Evolutionary conservation across 768 basidiomycete genomes (phyloP), one percentile per base, ranked within the genome.

Genomic region (Lactarius deliciosus): DNA sequence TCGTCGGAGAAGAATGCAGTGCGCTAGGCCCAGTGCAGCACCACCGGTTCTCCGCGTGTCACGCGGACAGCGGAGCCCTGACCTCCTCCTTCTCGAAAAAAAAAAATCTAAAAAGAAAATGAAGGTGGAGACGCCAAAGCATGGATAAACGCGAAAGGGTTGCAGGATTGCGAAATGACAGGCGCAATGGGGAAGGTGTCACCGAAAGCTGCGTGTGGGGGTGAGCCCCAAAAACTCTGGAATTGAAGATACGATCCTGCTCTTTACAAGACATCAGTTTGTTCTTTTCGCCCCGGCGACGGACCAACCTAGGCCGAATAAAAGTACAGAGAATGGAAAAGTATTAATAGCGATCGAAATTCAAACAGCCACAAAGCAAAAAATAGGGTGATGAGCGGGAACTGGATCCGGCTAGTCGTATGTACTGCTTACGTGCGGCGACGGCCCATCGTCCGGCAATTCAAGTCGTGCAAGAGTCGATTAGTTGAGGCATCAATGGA

Each of bases 341-440:
- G 47, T 25, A 28, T 28, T 1, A 28, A 28, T 28, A 25, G 22
- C 50, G 25, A 53, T 53, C 50, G 50, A 25, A 3, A 22, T 22
- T 22, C 1, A 22, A 47, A 47, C n/a, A 47, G 10, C n/a, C 11
- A 15, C 22, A 28, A 53, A 5, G 25, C 50, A 25, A 60, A 60
- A 65, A 36, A 9, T 41, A 40, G 64, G 40, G 58, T 53, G 50
- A 55, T 55, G 58, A 55, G 30, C 58, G 64, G 64, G 40, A 13
- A 53, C 50, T 15, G 25, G 50, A 53, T 25, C 11, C 50, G 41
- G 41, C 41, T 41, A 40, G 38, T n/a, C n/a, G n/a, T n/a, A n/a
- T n/a, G n/a, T 53, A 25, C 13, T 25, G 13, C 50, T 25, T 53
- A 53, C 50, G 50, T 25, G 45, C 45, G 45, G 45, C 2, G n/a